Conservation (phyloP, 2,329 filamentous ascomycete species). For the Monilinia laxa region DNA sequence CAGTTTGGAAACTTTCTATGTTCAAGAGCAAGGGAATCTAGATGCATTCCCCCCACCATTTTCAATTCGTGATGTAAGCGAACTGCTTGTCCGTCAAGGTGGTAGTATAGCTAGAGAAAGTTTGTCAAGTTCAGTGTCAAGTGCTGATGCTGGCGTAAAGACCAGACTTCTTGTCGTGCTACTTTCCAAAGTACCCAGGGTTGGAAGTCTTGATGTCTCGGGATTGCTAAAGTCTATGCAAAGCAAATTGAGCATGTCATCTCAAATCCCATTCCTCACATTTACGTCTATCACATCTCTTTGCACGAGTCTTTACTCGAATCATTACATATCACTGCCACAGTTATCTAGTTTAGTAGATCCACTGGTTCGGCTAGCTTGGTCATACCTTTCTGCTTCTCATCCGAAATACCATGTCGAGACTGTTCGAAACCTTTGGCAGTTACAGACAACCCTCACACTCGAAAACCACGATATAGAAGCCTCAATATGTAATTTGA, state of each 20-base stretch:
- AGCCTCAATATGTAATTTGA: conserved; percentile 69
- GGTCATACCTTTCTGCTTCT: conserved; percentile 77
- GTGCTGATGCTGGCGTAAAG: conserved; percentile 54
- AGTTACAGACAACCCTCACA: conserved; percentile 72
- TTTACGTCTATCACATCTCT: conserved; percentile 61
- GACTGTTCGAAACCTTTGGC: conserved; percentile 81
- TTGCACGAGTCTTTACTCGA: conserved; percentile 54
- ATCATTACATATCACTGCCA: conserved; percentile 51
- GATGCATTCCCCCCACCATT: conserved; percentile 63
- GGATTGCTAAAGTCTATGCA: conserved; percentile 53
- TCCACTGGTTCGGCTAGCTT: conserved; percentile 69
- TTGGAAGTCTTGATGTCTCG: conserved; percentile 48
- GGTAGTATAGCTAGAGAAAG: conserved; percentile 52
- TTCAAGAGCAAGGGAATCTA: conserved; percentile 67
- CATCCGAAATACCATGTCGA: conserved; percentile 94
- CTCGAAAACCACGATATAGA: conserved; percentile 72
- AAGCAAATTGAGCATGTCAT: conserved; percentile 45
- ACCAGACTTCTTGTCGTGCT: conserved; percentile 60
- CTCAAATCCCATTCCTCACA: conserved; percentile 50
- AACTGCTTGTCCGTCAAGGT: conserved; percentile 63
- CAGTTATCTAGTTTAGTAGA: conserved; percentile 63
- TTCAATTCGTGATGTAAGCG: conserved; percentile 53
- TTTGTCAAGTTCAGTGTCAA: conserved; percentile 45
- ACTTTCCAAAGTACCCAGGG: conserved; percentile 52
- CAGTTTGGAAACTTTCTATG: conserved; percentile 65